Base-by-base conservation (phyloP, 2,329 filamentous ascomycete genomes). In the Colletotrichum karsti region DNA sequence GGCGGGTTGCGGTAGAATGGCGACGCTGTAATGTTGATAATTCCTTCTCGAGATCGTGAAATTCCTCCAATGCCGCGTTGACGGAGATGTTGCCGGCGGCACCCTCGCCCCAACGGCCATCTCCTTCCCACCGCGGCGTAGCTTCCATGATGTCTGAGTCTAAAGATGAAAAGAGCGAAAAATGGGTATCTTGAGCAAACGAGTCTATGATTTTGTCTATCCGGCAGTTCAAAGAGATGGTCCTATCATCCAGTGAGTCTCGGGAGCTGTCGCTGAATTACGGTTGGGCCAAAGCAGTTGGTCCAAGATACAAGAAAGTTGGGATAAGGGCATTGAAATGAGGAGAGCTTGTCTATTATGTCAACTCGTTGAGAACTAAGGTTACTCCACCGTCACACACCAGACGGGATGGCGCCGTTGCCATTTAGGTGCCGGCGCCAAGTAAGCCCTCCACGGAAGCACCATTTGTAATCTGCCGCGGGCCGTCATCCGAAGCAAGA, bases 91-190 rank as follows among this genome's bases (percentile, higher is more conserved):
- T 70, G 28, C 72, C 72, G 20, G 64, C 70, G 28, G 73, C 67
- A 12, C 69, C 69, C 26, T 75, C 73, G 9, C 73, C 73, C 73
- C 73, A 75, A 50, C 73, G 72, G 18, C 73, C 73, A 15, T 74
- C 73, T 9, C 61, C 58, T 12, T 62, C 42, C n/a, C 39, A 53
- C 13, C 33, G 37, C 39, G 24, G 12, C 6, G 20, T 6, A 18
- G 10, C 41, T 5, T 48, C 48, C 66, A 69, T 69, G 63, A 12
- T 28, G 30, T 26, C 22, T 7, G 20, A 50, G 6, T 35, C 7
- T 10, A 44, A 2, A 18, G 46, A 8, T 12, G 18, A 33, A 12
- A 30, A 15, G 6, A 30, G 4, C 15, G 24, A 39, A 15, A 4
- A 56, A 37, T n/a, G 56, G 22, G 22, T 67, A 59, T 64, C 30